Conservation (phyloP, 176 grass and related monocot genomes). For the Melocanna baccifera region DNA sequence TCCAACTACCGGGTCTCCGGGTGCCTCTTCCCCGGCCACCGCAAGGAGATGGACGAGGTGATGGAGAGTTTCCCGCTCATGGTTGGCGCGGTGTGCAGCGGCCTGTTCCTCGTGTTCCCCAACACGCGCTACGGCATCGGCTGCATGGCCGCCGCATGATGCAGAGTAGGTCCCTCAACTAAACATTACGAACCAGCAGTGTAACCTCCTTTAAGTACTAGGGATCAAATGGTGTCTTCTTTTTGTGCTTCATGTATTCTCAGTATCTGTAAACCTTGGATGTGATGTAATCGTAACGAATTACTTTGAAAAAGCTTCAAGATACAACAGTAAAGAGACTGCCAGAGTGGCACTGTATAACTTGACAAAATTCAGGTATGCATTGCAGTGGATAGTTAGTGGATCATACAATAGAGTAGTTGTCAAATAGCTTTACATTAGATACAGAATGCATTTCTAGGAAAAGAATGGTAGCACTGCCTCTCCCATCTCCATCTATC, state of each 20-base stretch:
- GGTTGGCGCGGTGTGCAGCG: constrained; percentile 55
- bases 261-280: not conserved
- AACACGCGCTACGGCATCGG: constrained; percentile 63
- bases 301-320: not conserved
- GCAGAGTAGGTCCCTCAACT: not conserved
- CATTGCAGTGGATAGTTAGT: not conserved
- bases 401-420: not conserved
- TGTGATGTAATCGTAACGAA: not conserved
- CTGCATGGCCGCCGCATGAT: constrained; percentile 23
- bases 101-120: constrained; percentile 63
- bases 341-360: not conserved
- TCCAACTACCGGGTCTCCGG: constrained; percentile 46
- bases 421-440: constrained; percentile 38
- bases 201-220: not conserved
- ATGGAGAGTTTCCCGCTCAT: constrained; percentile 74
- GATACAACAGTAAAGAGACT: not conserved
- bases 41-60: constrained; percentile 61
- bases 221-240: not conserved
- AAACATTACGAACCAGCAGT: not conserved
- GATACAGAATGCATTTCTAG: constrained; percentile 10
- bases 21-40: constrained; percentile 46
- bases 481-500: constrained; percentile 6
- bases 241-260: constrained; percentile 3
- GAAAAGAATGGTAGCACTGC: constrained; percentile 27
- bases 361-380: not conserved